Base-by-base conservation (phyloP, 2,329 filamentous ascomycete genomes). In the Fusarium camptoceras region DNA sequence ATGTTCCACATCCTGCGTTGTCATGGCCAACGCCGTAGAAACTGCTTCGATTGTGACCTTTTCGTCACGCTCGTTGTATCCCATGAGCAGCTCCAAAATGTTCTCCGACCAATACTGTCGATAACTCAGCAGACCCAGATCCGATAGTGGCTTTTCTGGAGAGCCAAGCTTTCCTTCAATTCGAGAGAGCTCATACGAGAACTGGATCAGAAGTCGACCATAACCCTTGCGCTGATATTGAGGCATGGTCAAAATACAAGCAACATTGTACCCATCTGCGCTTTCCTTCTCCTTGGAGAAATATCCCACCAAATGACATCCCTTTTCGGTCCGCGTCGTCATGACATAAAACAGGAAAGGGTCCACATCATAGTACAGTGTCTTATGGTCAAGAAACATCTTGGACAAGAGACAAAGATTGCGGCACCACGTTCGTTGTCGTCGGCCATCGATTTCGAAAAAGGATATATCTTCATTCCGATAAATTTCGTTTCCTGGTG, bases 251-350 rank as follows among this genome's bases (percentile, higher is more conserved):
- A 99, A 85, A 78, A 99, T 99, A 87, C 97, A 99, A 7, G 96
- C 97, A 31, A 99, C 91, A 77, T 99, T 99, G 86, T 98, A 99
- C 30, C 93, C 94, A 75, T 99, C 97, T 0, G 94, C 94, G 41
- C 92, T 95, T 80, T 99, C 96, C 74, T 99, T 99, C 80, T 99
- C 96, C 79, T 99, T 99, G 59, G 93, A 97, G 80, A 99, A 99
- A 78, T 98, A 99, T n/a, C 96, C 96, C n/a, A 99, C 93, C 51
- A 99, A 88, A 77, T 98, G 96, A 75, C 92, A 96, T 16, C 96
- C 96, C 74, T 94, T 91, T 51, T 97, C 94, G 70, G 94, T 93
- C 72, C 92, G 90, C 42, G 91, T 91, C 27, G 93, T 93, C 95
- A 99, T 98, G 79, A 97, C 95, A 81, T 99, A 99, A 83, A 99